Evolutionary conservation across 768 basidiomycete genomes (phyloP).

Genomic region (Neoboletus magnificus): DNA sequence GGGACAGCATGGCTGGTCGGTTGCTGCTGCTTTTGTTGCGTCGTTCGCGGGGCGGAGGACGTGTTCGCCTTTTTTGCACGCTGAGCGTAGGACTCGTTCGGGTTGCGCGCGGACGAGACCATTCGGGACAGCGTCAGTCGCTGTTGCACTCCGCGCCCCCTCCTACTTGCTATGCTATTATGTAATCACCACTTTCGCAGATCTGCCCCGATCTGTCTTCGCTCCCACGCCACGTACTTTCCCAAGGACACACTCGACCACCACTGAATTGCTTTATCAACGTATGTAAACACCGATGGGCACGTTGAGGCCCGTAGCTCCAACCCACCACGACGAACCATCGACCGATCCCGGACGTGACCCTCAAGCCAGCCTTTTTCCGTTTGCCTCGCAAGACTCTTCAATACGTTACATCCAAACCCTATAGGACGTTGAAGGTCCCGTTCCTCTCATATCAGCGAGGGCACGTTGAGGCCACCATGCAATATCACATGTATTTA

Average conservation of each 20-base stretch:
- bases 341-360: conserved; percentile 14
- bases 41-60: neutral
- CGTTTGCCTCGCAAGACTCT: conserved; percentile 39
- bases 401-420: conserved; percentile 47
- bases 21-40: conserved; percentile 3
- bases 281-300: conserved; percentile 9
- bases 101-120: conserved; percentile 35
- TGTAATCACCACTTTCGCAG: conserved; percentile 13
- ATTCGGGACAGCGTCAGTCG: conserved; percentile 26
- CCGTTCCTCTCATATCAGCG: conserved; percentile 52
- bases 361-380: conserved; percentile 12
- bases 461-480: conserved; percentile 81
- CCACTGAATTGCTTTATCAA: neutral
- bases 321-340: conserved; percentile 11
- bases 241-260: no score
- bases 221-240: no score
- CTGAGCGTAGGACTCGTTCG: conserved; percentile 56
- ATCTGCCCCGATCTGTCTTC: conserved; percentile 14
- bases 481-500: conserved; percentile 21
- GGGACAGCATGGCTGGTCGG: neutral
- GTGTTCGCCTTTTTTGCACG: conserved; percentile 45
- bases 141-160: conserved; percentile 23
- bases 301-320: conserved; percentile 38
- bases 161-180: conserved; percentile 7
- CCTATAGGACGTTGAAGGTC: conserved; percentile 65